Evolutionary conservation across 495 filamentous ascomycete genomes (phyloP).

Genomic region (Copromyces sp.): DNA sequence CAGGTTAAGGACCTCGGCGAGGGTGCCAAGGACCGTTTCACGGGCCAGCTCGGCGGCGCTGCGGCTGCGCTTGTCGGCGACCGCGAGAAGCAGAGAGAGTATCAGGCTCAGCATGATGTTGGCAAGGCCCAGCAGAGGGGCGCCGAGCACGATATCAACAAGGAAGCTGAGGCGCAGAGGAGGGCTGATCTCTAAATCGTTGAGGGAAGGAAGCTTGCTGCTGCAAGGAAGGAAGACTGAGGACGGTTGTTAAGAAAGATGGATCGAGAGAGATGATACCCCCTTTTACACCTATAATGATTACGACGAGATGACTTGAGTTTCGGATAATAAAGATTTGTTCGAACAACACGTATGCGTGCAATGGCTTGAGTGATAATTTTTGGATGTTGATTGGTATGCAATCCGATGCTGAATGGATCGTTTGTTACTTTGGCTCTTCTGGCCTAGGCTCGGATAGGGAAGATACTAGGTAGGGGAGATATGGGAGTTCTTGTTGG

Average conservation of each 20-base stretch:
- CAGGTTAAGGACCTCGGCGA: slow-evolving; percentile 67
- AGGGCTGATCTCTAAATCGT: background rate
- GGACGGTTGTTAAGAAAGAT: background rate
- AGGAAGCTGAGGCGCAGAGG: slow-evolving; percentile 45
- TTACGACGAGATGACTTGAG: background rate
- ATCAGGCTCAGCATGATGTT: slow-evolving; percentile 60
- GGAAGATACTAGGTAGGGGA: no score
- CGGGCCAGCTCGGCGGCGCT: slow-evolving; percentile 59
- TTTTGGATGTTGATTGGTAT: background rate
- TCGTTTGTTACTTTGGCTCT: no score
- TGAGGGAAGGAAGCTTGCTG: background rate
- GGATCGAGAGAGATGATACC: background rate
- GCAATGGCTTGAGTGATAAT: background rate
- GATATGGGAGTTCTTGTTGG: no score
- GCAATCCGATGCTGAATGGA: no score
- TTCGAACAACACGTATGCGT: background rate
- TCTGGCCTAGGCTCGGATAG: no score
- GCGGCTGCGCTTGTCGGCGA: slow-evolving; percentile 67
- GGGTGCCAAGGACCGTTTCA: slow-evolving; percentile 61
- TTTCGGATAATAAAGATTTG: background rate
- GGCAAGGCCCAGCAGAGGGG: slow-evolving; percentile 83
- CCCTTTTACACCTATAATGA: background rate
- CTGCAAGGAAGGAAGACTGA: background rate
- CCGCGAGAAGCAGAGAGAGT: slow-evolving; percentile 45
- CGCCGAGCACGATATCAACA: slow-evolving; percentile 72